A percentile compares a stretch with the other conserved stretches of the same genome.
Conservation (phyloP, 2,329 filamentous ascomycete genomes). For the Dactylellina drechsleri region DNA sequence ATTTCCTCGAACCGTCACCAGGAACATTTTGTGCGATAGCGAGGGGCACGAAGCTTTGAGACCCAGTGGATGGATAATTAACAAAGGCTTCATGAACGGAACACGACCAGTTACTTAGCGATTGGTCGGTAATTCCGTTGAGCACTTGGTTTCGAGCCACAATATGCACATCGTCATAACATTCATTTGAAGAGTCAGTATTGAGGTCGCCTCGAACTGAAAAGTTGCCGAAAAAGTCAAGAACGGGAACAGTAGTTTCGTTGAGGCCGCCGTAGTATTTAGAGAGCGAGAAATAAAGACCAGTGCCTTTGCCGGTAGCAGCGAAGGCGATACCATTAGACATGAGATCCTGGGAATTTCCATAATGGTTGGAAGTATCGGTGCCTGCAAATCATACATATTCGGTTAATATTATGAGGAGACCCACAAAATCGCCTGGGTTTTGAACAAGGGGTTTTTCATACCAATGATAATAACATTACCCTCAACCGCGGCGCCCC, state of each 20-base stretch:
- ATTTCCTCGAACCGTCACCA: constrained; percentile 60
- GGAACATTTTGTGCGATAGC: constrained; percentile 62
- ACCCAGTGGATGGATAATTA: constrained; percentile 60
- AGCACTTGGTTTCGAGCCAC: constrained; percentile 61
- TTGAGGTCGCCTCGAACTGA: constrained; percentile 61
- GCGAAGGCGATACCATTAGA: constrained; percentile 62
- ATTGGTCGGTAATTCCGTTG: constrained; percentile 60
- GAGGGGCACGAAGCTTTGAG: constrained; percentile 61
- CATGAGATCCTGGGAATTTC: constrained; percentile 61
- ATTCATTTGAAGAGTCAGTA: constrained; percentile 55
- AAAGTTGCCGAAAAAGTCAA: constrained; percentile 62
- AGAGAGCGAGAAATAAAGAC: constrained; percentile 63
- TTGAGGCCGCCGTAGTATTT: constrained; percentile 62
- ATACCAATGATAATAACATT: constrained; percentile 63
- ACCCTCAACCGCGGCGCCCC: constrained; percentile 63
- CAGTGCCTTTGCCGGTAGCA: constrained; percentile 60
- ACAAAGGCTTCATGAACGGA: constrained; percentile 64
- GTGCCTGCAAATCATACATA: constrained; percentile 23
- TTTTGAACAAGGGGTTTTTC: background rate
- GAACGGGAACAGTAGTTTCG: constrained; percentile 57
- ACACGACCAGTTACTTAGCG: constrained; percentile 64
- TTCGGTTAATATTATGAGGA: background rate
- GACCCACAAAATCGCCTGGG: background rate
- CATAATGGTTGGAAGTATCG: constrained; percentile 55
- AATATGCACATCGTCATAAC: constrained; percentile 63